Base-by-base conservation (phyloP, 2,329 filamentous ascomycete genomes). In the Ophiostoma tasmaniense region DNA sequence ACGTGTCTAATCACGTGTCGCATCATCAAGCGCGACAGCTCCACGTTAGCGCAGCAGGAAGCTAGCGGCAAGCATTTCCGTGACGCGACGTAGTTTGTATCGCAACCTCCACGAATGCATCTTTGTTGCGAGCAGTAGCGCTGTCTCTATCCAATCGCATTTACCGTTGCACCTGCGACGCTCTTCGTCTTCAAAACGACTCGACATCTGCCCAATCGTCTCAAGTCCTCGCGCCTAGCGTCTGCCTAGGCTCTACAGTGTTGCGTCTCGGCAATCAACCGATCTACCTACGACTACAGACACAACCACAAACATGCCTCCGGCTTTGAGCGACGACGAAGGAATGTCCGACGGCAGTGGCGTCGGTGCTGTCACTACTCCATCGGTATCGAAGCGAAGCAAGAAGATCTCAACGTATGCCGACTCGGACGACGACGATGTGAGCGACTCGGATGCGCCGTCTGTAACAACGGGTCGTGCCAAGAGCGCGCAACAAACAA, bases 291-390 rank as follows among this genome's bases (percentile, higher is more conserved):
- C 50, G 28, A 13, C 20, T 6, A 55, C 55, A 61, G 55, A 10
- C 13, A 30, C 55, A 61, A 1, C 25, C 8, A 30, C n/a, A 25
- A 50, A 20, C 33, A 39, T 68, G 50, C 42, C 25, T 37, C 28
- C 42, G 80, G 80, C 79, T 17, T 76, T 81, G 50, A 82, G 80
- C 72, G 80, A 81, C 70, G 79, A 81, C 33, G 80, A 80, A n/a
- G n/a, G n/a, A 30, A 71, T 72, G 33, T 81, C 80, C 1, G 80
- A 78, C 13, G 50, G 66, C 14, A 70, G 69, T 28, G 75, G 73
- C 68, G 74, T 76, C 45, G 70, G 73, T 13, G 70, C 73, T 25
- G 72, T 73, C 20, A 75, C 67, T 35, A 74, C 66, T 33, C 73
- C 55, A 69, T 74, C 45, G 66, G 73, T 66, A 55, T 74, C 66